Conservation (phyloP, 2,329 filamentous ascomycete genomes). For the Lojkania enalia region DNA sequence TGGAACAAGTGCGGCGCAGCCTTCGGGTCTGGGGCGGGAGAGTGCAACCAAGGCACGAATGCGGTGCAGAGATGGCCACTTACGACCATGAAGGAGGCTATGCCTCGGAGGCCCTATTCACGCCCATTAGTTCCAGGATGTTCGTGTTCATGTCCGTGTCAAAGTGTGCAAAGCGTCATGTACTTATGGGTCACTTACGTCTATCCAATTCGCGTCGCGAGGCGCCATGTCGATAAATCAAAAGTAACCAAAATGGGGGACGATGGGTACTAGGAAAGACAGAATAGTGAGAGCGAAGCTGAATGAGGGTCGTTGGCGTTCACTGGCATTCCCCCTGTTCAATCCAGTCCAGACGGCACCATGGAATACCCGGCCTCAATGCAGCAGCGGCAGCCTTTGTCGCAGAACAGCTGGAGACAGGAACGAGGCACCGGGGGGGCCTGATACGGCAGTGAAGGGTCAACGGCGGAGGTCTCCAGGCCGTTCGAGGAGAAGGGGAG, state of each 20-base stretch:
- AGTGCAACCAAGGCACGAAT: slow-evolving; percentile 47
- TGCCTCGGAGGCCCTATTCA: slow-evolving; percentile 46
- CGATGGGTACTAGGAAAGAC: slow-evolving; percentile 13
- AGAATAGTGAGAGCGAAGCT: slow-evolving; percentile 8
- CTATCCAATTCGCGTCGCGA: slow-evolving; percentile 46
- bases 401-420: neutral
- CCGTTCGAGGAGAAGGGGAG: neutral
- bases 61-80: slow-evolving; percentile 48
- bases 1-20: slow-evolving; percentile 57
- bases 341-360: slow-evolving; percentile 4
- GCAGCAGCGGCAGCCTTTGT: neutral
- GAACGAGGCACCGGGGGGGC: too few species aligned
- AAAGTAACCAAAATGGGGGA: slow-evolving; percentile 15
- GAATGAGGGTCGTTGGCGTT: slow-evolving; percentile 7
- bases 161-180: neutral
- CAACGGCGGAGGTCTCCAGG: neutral
- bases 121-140: neutral
- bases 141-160: neutral
- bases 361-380: slow-evolving; percentile 4
- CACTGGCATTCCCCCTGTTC: slow-evolving; percentile 5
- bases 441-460: neutral
- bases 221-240: slow-evolving; percentile 33
- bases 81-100: slow-evolving; percentile 49
- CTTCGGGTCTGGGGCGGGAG: slow-evolving; percentile 47
- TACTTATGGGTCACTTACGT: slow-evolving; percentile 36